Evolutionary conservation across 192 early-diverging fungal genomes (phyloP).

Genomic region (Coemansia sp.): DNA sequence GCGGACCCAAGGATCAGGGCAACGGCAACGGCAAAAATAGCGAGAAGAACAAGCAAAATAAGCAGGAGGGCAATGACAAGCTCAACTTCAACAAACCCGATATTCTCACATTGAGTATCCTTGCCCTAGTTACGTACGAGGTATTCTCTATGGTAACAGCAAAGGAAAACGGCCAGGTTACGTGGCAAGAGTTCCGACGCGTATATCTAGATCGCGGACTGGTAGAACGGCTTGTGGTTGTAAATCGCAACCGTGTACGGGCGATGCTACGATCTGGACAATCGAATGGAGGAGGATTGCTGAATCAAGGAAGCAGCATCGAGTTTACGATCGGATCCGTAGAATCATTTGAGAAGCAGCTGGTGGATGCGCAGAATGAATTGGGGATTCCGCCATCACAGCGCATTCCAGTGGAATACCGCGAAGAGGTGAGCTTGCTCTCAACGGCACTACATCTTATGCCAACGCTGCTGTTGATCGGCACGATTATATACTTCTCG

Average conservation of each 20-base stretch:
- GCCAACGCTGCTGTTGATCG: conserved; percentile 88
- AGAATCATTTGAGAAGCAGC: conserved; percentile 90
- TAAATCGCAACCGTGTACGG: conserved; percentile 82
- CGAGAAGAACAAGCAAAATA: conserved; percentile 39
- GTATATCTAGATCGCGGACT: conserved; percentile 88
- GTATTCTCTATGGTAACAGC: conserved; percentile 11
- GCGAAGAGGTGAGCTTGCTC: conserved; percentile 72
- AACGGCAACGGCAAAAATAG: conserved; percentile 2
- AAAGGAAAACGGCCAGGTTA: conserved; percentile 63
- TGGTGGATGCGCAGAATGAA: conserved; percentile 87
- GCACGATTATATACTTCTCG: conserved; percentile 84
- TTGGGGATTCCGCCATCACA: conserved; percentile 86
- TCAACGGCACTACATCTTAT: conserved; percentile 85
- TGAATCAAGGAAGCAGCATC: conserved; percentile 17
- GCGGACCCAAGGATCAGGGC: background rate
- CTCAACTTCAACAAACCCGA: conserved; percentile 40
- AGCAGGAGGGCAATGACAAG: conserved; percentile 29
- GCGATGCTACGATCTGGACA: conserved; percentile 60
- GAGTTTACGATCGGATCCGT: conserved; percentile 91
- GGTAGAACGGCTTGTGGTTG: conserved; percentile 85
- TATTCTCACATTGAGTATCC: conserved; percentile 23
- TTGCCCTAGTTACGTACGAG: conserved; percentile 20
- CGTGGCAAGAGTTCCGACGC: conserved; percentile 90
- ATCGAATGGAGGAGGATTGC: conserved; percentile 2
- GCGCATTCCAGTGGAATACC: conserved; percentile 90